phyloP scores from a whole-genome alignment of 2,329 filamentous ascomycete species.

The Penicillium verrucosum region DNA sequence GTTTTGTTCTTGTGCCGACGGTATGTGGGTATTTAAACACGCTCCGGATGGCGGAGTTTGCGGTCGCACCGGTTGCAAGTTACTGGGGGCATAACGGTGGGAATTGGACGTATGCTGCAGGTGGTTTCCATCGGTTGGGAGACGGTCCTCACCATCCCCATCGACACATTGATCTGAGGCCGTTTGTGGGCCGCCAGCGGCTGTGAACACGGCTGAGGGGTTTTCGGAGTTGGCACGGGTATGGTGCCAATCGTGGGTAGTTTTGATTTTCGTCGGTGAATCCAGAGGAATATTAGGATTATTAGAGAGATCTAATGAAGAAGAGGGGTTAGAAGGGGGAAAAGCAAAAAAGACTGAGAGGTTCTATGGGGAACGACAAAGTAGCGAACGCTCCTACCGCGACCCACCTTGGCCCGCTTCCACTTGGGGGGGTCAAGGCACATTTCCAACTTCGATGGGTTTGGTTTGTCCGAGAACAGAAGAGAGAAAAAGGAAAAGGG shows the following conservation, averaged over 20 bases:
- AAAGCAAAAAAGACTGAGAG: constrained; percentile 2
- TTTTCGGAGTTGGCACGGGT: constrained; percentile 67
- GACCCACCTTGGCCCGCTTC: constrained; percentile 28
- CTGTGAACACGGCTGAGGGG: constrained; percentile 54
- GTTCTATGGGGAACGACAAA: constrained; percentile 17
- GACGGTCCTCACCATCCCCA: constrained; percentile 33
- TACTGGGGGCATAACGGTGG: constrained; percentile 50
- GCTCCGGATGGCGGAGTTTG: constrained; percentile 42
- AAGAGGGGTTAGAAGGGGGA: constrained; percentile 5
- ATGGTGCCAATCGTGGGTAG: constrained; percentile 64
- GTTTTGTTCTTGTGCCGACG: constrained; percentile 28
- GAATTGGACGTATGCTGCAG: constrained; percentile 29
- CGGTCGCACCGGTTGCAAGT: constrained; percentile 49
- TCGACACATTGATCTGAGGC: constrained; percentile 36
- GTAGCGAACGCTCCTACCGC: constrained; percentile 31
- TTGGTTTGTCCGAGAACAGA: background rate
- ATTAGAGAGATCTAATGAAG: background rate
- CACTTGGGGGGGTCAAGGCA: constrained; percentile 17
- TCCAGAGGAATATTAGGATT: constrained; percentile 18
- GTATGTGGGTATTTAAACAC: constrained; percentile 34
- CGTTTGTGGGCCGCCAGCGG: constrained; percentile 40
- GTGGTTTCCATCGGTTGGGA: constrained; percentile 33
- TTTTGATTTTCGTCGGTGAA: constrained; percentile 57
- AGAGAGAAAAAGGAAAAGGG: background rate
- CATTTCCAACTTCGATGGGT: constrained; percentile 4